Evolutionary conservation across 2,329 filamentous ascomycete genomes (phyloP), one percentile per base, ranked within the genome.

Genomic region (Setomelanomma holmii): DNA sequence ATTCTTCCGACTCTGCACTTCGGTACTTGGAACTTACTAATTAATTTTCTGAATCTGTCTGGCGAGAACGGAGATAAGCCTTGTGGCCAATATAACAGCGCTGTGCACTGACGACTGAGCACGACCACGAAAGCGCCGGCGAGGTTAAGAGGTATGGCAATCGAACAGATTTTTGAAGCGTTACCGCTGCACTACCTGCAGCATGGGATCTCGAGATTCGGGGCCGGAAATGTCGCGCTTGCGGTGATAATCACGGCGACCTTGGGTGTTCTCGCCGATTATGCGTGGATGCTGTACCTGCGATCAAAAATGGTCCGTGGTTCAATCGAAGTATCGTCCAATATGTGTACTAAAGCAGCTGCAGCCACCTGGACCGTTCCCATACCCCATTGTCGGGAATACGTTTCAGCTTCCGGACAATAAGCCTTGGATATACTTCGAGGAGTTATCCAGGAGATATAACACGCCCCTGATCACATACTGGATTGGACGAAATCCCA

Each of bases 361-460:
- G 49, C 46, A 82, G 80, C 82, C 82, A 1, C 82, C 82, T 2
- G 82, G 83, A 0, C 83, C 82, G 1, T 75, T 83, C 3, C 82
- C 82, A 2, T 76, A 75, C 55, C 83, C 83, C 4, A 76, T 85
- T 24, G 71, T 85, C 4, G 83, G 83, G 27, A 85, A 84, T 61
- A 85, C 82, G 0, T 83, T 81, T 49, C 78, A 78, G 54, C 74
- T 85, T 4, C 83, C 83, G 1, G 75, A 80, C 20, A 76, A 74
- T 49, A 84, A 85, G 61, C 82, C 83, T 2, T 86, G 83, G 83
- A 76, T 84, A 20, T 82, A 81, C 66, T 84, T 85, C 56, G 81
- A 85, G 47, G 64, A 80, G 56, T 68, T 84, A 0, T 81, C 82
- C 3, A 80, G 81, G 57, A 63, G 72, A 40, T 80, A 82, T 61